A percentile compares a stretch with the other conserved stretches of the same genome.
These are phyloP conservation scores for Talaromyces wortmannii DNA, from an alignment of 495 filamentous ascomycete genomes.

Conservation along the genomic window DNA sequence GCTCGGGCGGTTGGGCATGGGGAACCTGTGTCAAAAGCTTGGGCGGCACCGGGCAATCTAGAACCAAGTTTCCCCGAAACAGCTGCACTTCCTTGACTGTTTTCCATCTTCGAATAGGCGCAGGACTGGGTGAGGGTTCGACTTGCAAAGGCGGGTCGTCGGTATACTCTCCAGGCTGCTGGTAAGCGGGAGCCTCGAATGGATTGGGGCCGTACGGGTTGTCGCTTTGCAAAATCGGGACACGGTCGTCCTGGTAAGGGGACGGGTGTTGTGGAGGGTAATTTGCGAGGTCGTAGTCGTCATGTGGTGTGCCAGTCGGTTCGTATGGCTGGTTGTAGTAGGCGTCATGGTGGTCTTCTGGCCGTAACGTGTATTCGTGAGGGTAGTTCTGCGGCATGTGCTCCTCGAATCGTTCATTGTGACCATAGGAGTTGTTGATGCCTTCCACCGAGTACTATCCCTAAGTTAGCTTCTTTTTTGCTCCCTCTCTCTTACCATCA, in stretches of 20 bases:
- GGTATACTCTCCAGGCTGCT: conserved; percentile 20
- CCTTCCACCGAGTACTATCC: conserved; percentile 73
- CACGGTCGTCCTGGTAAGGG: conserved; percentile 51
- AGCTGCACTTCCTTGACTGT: conserved; percentile 97
- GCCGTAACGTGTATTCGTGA: conserved; percentile 68
- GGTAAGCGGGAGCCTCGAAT: conserved; percentile 13
- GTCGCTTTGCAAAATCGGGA: conserved; percentile 53
- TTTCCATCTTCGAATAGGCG: conserved; percentile 86
- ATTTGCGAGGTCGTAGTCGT: conserved; percentile 49
- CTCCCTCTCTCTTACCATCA: neutral
- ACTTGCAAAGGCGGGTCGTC: neutral
- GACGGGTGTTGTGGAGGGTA: conserved; percentile 40
- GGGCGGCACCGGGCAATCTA: conserved; percentile 94
- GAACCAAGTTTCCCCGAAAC: conserved; percentile 93
- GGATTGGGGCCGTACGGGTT: conserved; percentile 54
- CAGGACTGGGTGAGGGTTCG: conserved; percentile 43
- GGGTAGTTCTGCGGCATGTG: conserved; percentile 38
- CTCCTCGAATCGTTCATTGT: conserved; percentile 58
- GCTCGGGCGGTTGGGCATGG: conserved; percentile 70
- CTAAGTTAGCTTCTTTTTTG: neutral
- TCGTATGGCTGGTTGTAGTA: conserved; percentile 82
- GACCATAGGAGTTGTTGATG: conserved; percentile 61
- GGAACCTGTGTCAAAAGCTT: conserved; percentile 78
- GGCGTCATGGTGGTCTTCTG: conserved; percentile 76
- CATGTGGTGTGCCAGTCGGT: conserved; percentile 46